These are phyloP conservation scores for Davidsoniella virescens DNA, from an alignment of 2,329 filamentous ascomycete genomes.

Conservation along the genomic window DNA sequence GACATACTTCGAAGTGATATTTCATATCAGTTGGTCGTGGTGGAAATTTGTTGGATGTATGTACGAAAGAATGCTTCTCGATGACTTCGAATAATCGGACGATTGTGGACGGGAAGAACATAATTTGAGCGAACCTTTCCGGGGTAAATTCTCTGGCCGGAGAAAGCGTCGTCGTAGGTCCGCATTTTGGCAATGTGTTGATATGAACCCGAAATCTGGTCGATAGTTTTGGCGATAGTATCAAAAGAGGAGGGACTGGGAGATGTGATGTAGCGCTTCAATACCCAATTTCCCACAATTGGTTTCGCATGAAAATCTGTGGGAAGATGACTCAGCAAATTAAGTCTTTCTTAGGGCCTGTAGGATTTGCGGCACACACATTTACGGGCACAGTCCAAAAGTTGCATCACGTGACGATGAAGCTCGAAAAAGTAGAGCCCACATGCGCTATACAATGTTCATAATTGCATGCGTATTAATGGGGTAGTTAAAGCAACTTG, in stretches of 20 bases:
- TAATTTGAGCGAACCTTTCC: conserved; percentile 39
- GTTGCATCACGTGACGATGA: conserved; percentile 4
- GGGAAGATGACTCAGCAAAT: conserved; percentile 13
- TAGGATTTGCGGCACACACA: conserved; percentile 20
- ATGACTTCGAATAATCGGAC: not conserved
- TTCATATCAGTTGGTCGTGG: no score
- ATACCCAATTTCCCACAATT: conserved; percentile 12
- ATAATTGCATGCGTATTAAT: not conserved
- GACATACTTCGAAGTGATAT: no score
- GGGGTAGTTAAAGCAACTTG: not conserved
- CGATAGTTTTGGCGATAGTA: conserved; percentile 24
- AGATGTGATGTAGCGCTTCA: conserved; percentile 13
- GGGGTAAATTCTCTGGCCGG: conserved; percentile 51
- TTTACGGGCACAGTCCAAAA: conserved; percentile 6
- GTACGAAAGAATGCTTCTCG: not conserved
- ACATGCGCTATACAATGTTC: not conserved
- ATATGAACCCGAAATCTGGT: conserved; percentile 28
- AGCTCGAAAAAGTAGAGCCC: not conserved
- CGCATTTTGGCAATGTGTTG: conserved; percentile 34
- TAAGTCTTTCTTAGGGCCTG: conserved; percentile 15
- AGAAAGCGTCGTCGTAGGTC: conserved; percentile 52
- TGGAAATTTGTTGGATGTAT: no score
- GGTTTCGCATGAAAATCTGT: conserved; percentile 11
- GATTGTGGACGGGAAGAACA: not conserved
- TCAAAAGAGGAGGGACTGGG: conserved; percentile 19